These are phyloP conservation scores for Lentinus brumalis DNA, from an alignment of 768 basidiomycete species.

Conservation along the genomic window DNA sequence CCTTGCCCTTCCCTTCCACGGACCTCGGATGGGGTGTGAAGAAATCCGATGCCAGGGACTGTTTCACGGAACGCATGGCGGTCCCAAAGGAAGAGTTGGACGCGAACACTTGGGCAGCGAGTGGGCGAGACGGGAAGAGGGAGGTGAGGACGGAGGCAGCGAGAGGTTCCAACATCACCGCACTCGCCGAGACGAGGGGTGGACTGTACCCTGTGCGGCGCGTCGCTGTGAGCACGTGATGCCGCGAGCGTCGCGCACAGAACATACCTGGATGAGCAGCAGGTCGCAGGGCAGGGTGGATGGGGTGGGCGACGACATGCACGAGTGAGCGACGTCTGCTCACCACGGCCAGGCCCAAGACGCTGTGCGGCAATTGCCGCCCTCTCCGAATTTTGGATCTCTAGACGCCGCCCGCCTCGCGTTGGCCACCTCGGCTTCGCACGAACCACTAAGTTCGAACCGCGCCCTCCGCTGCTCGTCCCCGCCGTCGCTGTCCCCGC, in stretches of 20 bases:
- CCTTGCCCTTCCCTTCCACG: conserved; percentile 56
- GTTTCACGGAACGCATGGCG: conserved; percentile 34
- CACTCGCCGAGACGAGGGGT: conserved; percentile 29
- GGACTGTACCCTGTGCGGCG: conserved; percentile 11
- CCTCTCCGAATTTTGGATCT: not conserved
- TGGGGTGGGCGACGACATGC: conserved; percentile 19
- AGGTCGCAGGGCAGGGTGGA: conserved; percentile 11
- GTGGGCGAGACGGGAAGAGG: conserved; percentile 37
- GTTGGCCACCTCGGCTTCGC: conserved; percentile 6
- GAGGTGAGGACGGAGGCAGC: conserved; percentile 54
- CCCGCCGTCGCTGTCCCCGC: not conserved
- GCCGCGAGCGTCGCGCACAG: not conserved
- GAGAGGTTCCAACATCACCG: conserved; percentile 67
- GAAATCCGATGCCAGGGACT: conserved; percentile 47
- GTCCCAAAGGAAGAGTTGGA: conserved; percentile 32
- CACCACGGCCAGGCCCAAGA: conserved; percentile 3
- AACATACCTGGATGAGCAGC: conserved; percentile 18
- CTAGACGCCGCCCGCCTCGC: conserved; percentile 5
- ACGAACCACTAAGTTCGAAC: not conserved
- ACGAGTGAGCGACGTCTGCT: conserved; percentile 12
- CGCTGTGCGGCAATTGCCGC: conserved; percentile 17
- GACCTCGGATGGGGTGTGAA: conserved; percentile 56
- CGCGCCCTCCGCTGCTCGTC: not conserved
- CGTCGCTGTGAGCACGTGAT: not conserved
- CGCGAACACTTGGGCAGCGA: conserved; percentile 28